Conservation (phyloP, 345 rosid genomes). For the Theobroma cacao region DNA sequence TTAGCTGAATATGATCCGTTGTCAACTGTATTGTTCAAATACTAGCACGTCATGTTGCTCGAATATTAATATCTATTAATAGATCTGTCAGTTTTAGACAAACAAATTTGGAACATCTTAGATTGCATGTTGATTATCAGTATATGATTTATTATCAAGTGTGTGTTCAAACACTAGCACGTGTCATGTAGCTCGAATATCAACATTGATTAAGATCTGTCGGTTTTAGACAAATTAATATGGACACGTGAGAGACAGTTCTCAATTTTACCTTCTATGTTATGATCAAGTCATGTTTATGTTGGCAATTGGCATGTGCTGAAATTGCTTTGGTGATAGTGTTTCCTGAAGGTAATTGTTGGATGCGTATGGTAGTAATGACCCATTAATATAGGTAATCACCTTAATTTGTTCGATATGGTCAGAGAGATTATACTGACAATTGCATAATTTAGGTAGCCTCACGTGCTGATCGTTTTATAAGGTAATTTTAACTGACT, state of each 20-base stretch:
- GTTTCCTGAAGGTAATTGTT: neutral
- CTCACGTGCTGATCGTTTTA: neutral
- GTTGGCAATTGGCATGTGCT: neutral
- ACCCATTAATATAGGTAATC: neutral
- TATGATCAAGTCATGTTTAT: neutral
- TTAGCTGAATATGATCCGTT: neutral
- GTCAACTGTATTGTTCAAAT: neutral
- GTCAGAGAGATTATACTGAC: slow-evolving; percentile 1
- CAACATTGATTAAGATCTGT: neutral
- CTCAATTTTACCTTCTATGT: neutral
- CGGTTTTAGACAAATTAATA: neutral
- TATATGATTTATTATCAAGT: neutral
- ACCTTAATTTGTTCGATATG: neutral
- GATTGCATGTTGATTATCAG: neutral
- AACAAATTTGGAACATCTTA: neutral
- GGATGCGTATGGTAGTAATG: neutral
- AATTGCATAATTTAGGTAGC: neutral
- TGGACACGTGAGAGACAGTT: neutral
- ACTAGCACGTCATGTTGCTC: neutral
- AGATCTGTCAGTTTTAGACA: neutral
- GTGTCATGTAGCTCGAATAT: neutral
- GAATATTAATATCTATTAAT: neutral
- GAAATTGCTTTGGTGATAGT: neutral
- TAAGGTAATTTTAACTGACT: neutral
- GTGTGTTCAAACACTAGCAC: neutral